Base-by-base conservation (phyloP, 352 stramenopile species). In the Pythium periplocum region DNA sequence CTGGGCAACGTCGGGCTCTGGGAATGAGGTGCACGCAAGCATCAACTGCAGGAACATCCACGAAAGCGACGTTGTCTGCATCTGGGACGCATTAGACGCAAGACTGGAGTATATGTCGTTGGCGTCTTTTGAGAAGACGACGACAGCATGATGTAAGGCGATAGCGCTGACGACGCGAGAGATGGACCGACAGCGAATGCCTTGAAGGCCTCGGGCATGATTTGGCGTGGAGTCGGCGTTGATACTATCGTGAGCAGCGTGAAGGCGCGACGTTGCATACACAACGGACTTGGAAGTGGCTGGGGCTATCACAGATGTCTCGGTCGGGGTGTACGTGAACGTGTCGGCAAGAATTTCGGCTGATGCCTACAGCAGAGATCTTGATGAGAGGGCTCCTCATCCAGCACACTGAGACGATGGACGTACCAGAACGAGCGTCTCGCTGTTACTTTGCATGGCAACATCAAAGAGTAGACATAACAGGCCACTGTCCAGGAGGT, bases 291-390 rank as follows among this genome's bases (percentile, higher is more conserved):
- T 26, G 17, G 17, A 26, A 26, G 17, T 26, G 17, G 17, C 17
- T 26, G 17, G 17, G 17, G 17, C 17, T 26, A 26, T 48, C 17
- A 48, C 31, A 26, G 44, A 7, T 48, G 44, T 8, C 8, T 48
- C 44, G 8, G 31, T 34, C 8, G 31, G n/a, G 8, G 55, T 73
- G 49, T 49, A 71, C 33, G 70, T 61, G n/a, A 87, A 78, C 3
- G 66, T 76, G 54, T 91, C 81, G 6, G 78, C 61, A 3, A 88
- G 49, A 49, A 91, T 85, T 36, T 71, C 73, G 45, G 72, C 70
- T 38, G 76, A 74, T 12, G 87, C 43, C 81, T 91, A 54, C 9
- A 61, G 34, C n/a, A 55, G 30, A 26, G 17, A 26, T 26, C 17
- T 26, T 26, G 17, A 26, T 26, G 17, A 26, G 17, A 26, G 17